Conservation (phyloP, 768 basidiomycete genomes). For the Amanita rimosa region DNA sequence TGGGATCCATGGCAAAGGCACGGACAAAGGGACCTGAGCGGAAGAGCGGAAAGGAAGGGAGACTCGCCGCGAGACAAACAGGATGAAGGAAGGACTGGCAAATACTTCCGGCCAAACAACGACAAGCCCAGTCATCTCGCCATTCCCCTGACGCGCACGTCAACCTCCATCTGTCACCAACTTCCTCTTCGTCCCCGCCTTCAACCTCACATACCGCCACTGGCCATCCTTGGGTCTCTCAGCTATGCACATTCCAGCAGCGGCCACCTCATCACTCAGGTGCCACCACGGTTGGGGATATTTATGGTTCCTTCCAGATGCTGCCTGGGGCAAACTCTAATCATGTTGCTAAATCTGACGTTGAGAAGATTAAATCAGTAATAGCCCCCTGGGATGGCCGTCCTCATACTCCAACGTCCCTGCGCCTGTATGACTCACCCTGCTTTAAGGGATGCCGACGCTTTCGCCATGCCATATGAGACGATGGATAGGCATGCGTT, state of each 20-base stretch:
- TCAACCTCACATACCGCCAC: neutral
- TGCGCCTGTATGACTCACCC: neutral
- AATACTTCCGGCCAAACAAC: slow-evolving; percentile 10
- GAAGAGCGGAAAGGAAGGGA: slow-evolving; percentile 12
- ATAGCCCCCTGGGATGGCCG: neutral
- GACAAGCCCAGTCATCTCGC: slow-evolving; percentile 2
- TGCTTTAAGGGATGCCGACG: neutral
- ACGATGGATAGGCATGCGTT: neutral
- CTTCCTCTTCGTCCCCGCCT: neutral
- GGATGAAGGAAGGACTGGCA: slow-evolving; percentile 3
- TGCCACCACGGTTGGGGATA: neutral
- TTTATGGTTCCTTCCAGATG: neutral
- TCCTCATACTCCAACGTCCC: neutral
- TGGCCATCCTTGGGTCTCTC: neutral
- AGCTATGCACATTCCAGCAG: neutral
- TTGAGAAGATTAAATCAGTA: neutral
- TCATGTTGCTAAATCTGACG: neutral
- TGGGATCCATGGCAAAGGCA: slow-evolving; percentile 23
- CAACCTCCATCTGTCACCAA: neutral
- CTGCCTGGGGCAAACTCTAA: neutral
- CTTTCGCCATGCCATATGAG: neutral
- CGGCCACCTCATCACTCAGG: neutral
- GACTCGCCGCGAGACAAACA: slow-evolving; percentile 13
- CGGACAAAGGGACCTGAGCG: slow-evolving; percentile 10
- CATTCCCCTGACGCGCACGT: slow-evolving; percentile 1